These are phyloP conservation scores for Hyaloraphidium curvatum DNA, from an alignment of 192 early-diverging fungal species.

Conservation along the genomic window DNA sequence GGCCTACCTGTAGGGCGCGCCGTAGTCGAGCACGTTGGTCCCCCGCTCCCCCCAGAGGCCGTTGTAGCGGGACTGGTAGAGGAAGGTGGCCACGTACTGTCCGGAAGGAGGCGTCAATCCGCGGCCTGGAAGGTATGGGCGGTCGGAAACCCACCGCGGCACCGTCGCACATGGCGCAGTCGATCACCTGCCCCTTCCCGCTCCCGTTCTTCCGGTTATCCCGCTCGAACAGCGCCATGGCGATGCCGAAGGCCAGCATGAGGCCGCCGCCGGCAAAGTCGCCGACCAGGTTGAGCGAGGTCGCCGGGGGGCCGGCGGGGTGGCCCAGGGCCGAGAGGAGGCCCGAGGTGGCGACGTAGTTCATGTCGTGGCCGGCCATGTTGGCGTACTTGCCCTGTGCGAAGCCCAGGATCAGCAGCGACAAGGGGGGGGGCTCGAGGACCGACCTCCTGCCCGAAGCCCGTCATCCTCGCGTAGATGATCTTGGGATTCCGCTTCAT, in stretches of 20 bases:
- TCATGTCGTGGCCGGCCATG: conserved; percentile 43
- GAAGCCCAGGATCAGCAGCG: background rate
- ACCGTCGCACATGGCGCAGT: conserved; percentile 28
- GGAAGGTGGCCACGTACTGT: conserved; percentile 35
- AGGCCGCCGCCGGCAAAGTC: conserved; percentile 29
- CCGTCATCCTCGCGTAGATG: conserved; percentile 43
- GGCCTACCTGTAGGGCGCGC: conserved; percentile 47
- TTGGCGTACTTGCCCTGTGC: conserved; percentile 21
- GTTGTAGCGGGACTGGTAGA: conserved; percentile 28
- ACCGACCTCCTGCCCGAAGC: conserved; percentile 44
- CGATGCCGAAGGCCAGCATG: conserved; percentile 38
- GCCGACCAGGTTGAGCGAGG: background rate
- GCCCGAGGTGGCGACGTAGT: conserved; percentile 48
- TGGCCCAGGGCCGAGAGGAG: conserved; percentile 18
- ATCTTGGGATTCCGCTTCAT: conserved; percentile 29
- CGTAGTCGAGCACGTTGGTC: conserved; percentile 38
- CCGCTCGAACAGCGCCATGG: conserved; percentile 40
- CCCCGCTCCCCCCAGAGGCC: conserved; percentile 20
- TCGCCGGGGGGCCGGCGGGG: background rate
- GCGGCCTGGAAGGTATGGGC: conserved; percentile 8
- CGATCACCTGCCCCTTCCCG: conserved; percentile 42
- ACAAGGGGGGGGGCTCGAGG: no score
- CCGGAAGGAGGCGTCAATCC: conserved; percentile 14
- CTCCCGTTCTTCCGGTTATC: conserved; percentile 13
- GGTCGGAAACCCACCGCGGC: background rate